phyloP scores from a whole-genome alignment of 2,329 filamentous ascomycete genomes.

The Sporothrix euskadiensis region DNA sequence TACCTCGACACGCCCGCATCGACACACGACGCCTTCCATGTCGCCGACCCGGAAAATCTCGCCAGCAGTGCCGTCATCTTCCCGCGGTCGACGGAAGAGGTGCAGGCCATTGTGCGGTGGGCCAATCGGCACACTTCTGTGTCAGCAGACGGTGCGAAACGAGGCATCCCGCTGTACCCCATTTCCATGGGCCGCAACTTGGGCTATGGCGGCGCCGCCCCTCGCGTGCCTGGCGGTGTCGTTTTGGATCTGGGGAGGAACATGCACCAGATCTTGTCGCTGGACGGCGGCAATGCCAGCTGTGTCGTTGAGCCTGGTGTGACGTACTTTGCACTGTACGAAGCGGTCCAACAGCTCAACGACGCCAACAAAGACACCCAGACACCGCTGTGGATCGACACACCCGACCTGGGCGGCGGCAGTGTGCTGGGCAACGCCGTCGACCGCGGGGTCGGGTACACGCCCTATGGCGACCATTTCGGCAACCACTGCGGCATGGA shows the following conservation, averaged over 20 bases:
- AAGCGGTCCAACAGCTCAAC: slow-evolving; percentile 44
- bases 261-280: slow-evolving; percentile 55
- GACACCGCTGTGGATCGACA: slow-evolving; percentile 45
- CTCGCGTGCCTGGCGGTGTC: slow-evolving; percentile 53
- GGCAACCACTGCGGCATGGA: slow-evolving; percentile 39
- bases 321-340: slow-evolving; percentile 52
- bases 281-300: slow-evolving; percentile 52
- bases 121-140: slow-evolving; percentile 34
- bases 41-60: slow-evolving; percentile 46
- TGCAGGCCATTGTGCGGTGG: slow-evolving; percentile 49
- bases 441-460: slow-evolving; percentile 51
- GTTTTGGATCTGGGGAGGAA: slow-evolving; percentile 53
- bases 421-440: slow-evolving; percentile 49
- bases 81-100: slow-evolving; percentile 48
- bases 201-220: slow-evolving; percentile 53
- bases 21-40: slow-evolving; percentile 47
- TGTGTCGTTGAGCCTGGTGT: slow-evolving; percentile 58
- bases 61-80: slow-evolving; percentile 48
- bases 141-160: neutral
- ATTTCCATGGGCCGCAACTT: slow-evolving; percentile 53
- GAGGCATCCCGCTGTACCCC: slow-evolving; percentile 49
- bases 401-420: slow-evolving; percentile 46
- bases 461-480: slow-evolving; percentile 46
- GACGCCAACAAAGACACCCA: slow-evolving; percentile 40
- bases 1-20: slow-evolving; percentile 39